Conservation (phyloP, 2,329 filamentous ascomycete genomes). For the Colletotrichum costaricense region DNA sequence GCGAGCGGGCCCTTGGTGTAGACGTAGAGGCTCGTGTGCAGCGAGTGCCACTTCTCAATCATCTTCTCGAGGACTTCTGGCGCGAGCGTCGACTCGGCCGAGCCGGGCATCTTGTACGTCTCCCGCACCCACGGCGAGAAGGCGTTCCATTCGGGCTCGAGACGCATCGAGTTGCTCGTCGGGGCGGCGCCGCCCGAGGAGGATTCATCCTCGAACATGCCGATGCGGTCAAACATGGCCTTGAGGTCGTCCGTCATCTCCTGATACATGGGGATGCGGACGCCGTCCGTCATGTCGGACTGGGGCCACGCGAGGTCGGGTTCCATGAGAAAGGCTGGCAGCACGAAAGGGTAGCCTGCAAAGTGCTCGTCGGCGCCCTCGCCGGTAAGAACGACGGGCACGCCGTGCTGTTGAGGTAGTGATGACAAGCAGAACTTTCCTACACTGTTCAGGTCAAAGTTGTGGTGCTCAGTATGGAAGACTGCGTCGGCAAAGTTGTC, state of each 20-base stretch:
- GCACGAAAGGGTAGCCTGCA: slow-evolving; percentile 60
- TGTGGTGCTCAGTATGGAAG: slow-evolving; percentile 47
- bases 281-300: slow-evolving; percentile 29
- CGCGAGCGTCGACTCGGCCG: slow-evolving; percentile 22
- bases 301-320: slow-evolving; percentile 52
- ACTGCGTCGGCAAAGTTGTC: slow-evolving; percentile 43
- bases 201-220: slow-evolving; percentile 33
- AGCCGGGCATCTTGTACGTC: slow-evolving; percentile 37
- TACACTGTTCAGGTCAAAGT: slow-evolving; percentile 62
- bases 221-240: slow-evolving; percentile 28
- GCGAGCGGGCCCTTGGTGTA: slow-evolving; percentile 40
- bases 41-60: slow-evolving; percentile 43
- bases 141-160: slow-evolving; percentile 25
- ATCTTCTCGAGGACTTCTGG: slow-evolving; percentile 40
- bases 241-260: slow-evolving; percentile 26
- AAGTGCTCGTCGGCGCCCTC: slow-evolving; percentile 67
- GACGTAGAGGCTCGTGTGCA: slow-evolving; percentile 43
- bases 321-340: slow-evolving; percentile 60
- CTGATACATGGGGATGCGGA: slow-evolving; percentile 15
- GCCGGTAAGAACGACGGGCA: slow-evolving; percentile 65
- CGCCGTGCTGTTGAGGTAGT: slow-evolving; percentile 55
- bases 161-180: slow-evolving; percentile 7
- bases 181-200: not conserved
- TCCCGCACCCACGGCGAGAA: slow-evolving; percentile 35
- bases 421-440: slow-evolving; percentile 63